phyloP scores from a whole-genome alignment of 768 basidiomycete genomes.

The Psilocybe azurescens region DNA sequence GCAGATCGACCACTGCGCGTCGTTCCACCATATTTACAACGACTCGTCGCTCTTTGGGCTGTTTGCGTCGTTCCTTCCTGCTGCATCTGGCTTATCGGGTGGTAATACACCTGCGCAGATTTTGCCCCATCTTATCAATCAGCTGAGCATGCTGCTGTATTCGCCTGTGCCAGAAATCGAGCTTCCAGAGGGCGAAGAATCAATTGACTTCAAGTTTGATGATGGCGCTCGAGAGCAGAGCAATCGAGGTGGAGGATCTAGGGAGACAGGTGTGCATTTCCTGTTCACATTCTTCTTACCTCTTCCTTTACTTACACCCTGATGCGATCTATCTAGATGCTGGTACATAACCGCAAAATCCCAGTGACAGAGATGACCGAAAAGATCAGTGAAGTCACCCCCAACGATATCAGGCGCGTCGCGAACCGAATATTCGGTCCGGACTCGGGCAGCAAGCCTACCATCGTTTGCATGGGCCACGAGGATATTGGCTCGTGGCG shows the following conservation, averaged over 20 bases:
- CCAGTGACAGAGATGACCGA: conserved; percentile 91
- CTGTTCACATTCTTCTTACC: not conserved
- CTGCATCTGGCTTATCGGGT: conserved; percentile 55
- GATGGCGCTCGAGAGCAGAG: conserved; percentile 92
- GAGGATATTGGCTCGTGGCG: conserved; percentile 76
- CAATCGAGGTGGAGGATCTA: conserved; percentile 87
- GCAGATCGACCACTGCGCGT: conserved; percentile 92
- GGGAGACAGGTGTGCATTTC: conserved; percentile 75
- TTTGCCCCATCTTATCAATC: conserved; percentile 84
- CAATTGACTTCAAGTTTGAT: conserved; percentile 92
- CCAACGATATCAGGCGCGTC: conserved; percentile 74
- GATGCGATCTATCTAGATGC: conserved; percentile 5
- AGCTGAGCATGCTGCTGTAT: conserved; percentile 83
- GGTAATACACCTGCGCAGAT: conserved; percentile 75
- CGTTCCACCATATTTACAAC: conserved; percentile 97
- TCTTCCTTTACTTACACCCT: not conserved
- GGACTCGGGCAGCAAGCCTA: conserved; percentile 65
- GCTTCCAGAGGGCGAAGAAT: conserved; percentile 87
- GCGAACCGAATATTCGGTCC: conserved; percentile 78
- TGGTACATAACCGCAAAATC: conserved; percentile 87
- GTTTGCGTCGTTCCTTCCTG: conserved; percentile 83
- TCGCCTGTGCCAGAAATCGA: conserved; percentile 68
- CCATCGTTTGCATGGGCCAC: conserved; percentile 84
- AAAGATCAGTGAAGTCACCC: conserved; percentile 78
- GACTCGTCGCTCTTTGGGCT: conserved; percentile 95